Conservation (phyloP, 768 basidiomycete genomes). For the Rhodotorula paludigena region DNA sequence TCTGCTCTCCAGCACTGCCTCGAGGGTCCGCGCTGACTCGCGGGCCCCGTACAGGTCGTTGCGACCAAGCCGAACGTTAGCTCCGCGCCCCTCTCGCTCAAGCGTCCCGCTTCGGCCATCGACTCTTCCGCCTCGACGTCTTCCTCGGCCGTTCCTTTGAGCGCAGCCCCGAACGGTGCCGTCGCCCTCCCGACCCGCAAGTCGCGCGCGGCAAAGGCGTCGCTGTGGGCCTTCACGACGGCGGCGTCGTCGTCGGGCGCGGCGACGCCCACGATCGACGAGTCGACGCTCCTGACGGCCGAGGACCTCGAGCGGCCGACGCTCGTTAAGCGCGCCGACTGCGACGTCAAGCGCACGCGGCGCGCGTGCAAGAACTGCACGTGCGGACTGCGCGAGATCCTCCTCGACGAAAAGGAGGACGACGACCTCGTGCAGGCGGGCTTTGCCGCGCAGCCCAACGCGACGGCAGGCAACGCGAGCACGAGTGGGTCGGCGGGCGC, state of each 20-base stretch:
- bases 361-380: slow-evolving; percentile 94
- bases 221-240: slow-evolving; percentile 71
- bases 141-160: slow-evolving; percentile 12
- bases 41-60: slow-evolving; percentile 48
- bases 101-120: slow-evolving; percentile 42
- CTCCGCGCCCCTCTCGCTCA: slow-evolving; percentile 51
- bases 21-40: not conserved
- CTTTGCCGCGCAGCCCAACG: slow-evolving; percentile 45
- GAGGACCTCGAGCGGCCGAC: slow-evolving; percentile 71
- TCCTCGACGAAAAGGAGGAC: slow-evolving; percentile 66
- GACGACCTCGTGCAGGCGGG: slow-evolving; percentile 51
- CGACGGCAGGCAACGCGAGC: slow-evolving; percentile 40
- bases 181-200: slow-evolving; percentile 53
- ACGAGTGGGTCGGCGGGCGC: slow-evolving; percentile 44
- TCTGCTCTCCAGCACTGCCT: fast-evolving
- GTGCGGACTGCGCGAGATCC: slow-evolving; percentile 90
- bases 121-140: slow-evolving; percentile 1
- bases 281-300: slow-evolving; percentile 74
- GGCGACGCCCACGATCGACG: slow-evolving; percentile 68
- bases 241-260: slow-evolving; percentile 32
- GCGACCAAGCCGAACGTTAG: slow-evolving; percentile 52
- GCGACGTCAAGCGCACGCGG: slow-evolving; percentile 46
- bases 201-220: slow-evolving; percentile 73
- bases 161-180: not conserved
- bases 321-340: slow-evolving; percentile 42